phyloP scores from a whole-genome alignment of 2,329 filamentous ascomycete species.

The Sporothrix inflata region DNA sequence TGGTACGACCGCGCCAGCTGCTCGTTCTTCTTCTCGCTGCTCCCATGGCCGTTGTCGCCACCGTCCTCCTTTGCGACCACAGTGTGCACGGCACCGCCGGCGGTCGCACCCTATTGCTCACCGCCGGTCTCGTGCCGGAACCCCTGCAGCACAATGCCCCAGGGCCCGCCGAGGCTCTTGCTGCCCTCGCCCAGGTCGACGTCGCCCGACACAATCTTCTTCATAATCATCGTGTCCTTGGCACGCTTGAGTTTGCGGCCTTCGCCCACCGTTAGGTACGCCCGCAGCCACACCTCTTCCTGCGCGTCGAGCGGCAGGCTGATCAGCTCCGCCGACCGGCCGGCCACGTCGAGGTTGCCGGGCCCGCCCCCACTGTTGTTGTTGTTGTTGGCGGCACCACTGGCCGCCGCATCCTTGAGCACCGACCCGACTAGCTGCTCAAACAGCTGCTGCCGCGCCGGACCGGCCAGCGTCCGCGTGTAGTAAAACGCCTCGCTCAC shows the following conservation, averaged over 20 bases:
- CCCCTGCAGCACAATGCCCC: constrained; percentile 56
- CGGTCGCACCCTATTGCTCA: constrained; percentile 30
- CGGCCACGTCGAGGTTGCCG: constrained; percentile 45
- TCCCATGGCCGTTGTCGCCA: background rate
- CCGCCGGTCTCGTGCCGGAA: constrained; percentile 50
- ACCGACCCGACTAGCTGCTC: constrained; percentile 66
- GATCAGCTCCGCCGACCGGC: constrained; percentile 69
- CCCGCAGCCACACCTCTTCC: constrained; percentile 76
- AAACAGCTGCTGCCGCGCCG: constrained; percentile 66
- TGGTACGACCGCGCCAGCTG: constrained; percentile 20
- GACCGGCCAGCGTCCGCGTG: constrained; percentile 65
- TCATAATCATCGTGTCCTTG: constrained; percentile 74
- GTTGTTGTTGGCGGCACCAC: background rate
- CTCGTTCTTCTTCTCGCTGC: background rate
- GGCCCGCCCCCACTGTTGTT: background rate
- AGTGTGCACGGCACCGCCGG: background rate
- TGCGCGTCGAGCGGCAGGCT: constrained; percentile 70
- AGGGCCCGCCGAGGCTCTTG: constrained; percentile 49
- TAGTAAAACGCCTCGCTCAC: constrained; percentile 76
- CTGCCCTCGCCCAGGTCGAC: constrained; percentile 51
- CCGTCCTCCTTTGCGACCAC: background rate
- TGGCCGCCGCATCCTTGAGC: constrained; percentile 46
- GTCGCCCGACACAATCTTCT: constrained; percentile 69
- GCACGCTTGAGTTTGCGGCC: constrained; percentile 67
- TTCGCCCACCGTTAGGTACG: constrained; percentile 66